A percentile compares a stretch with the other conserved stretches of the same genome.
Conservation (phyloP, 2,329 filamentous ascomycete species). For the Fusarium dlaminii region DNA sequence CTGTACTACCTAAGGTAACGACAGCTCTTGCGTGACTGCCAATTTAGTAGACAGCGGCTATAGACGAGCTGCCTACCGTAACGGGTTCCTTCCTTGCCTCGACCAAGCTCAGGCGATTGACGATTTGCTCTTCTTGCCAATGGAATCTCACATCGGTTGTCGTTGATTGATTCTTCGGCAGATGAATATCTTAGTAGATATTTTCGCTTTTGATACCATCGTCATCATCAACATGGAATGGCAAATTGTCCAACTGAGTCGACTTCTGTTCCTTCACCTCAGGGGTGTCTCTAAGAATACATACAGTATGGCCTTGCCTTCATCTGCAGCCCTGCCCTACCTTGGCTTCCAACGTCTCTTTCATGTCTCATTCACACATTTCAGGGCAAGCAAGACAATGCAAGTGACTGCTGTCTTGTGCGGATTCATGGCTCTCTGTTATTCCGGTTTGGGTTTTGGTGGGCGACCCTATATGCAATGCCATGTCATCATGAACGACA, state of each 20-base stretch:
- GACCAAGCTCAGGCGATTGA: neutral
- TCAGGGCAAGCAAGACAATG: constrained; percentile 24
- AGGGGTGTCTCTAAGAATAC: constrained; percentile 5
- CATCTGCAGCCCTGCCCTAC: constrained; percentile 25
- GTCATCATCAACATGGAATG: constrained; percentile 2
- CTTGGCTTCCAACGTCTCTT: constrained; percentile 26
- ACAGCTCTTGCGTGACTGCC: constrained; percentile 1
- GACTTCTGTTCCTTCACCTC: neutral
- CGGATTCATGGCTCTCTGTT: constrained; percentile 4
- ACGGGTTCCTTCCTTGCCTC: neutral
- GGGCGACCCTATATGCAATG: constrained; percentile 20
- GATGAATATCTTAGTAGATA: neutral
- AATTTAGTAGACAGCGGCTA: neutral
- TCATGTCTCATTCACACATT: constrained; percentile 22
- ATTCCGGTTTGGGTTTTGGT: constrained; percentile 7
- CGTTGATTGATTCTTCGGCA: neutral
- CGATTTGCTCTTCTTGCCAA: neutral
- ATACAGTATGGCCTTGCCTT: neutral
- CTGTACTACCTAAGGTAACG: neutral
- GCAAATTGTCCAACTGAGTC: neutral
- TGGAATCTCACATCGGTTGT: neutral
- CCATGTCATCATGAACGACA: constrained; percentile 33
- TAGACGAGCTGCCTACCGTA: neutral
- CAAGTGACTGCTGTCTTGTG: constrained; percentile 35
- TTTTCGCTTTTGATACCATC: neutral